phyloP scores from a whole-genome alignment of 2,329 filamentous ascomycete species.

The Byssochlamys sp. region DNA sequence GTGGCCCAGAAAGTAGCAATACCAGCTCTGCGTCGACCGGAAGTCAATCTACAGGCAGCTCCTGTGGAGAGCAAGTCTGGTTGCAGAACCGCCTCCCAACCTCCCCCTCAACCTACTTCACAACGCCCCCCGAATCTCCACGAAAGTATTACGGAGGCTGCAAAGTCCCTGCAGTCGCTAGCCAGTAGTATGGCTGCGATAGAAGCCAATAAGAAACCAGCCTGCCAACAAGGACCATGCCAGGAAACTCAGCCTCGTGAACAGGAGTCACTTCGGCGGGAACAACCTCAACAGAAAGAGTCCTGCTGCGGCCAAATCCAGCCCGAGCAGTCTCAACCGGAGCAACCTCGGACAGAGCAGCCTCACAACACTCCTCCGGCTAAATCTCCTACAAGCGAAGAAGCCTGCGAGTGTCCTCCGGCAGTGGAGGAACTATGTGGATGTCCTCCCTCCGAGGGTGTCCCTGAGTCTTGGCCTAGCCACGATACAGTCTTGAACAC shows the following conservation, averaged over 20 bases:
- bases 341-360: neutral
- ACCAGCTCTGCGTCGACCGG: conserved; percentile 17
- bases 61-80: neutral
- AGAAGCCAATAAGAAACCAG: neutral
- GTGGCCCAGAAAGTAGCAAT: conserved; percentile 25
- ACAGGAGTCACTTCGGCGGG: neutral
- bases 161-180: neutral
- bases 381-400: conserved; percentile 2
- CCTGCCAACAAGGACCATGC: neutral
- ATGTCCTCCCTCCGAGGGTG: neutral
- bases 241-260: neutral
- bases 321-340: neutral
- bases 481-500: conserved; percentile 22
- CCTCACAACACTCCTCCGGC: neutral
- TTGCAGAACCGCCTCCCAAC: neutral
- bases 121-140: neutral
- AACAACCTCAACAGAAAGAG: neutral
- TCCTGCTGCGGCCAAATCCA: neutral
- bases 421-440: conserved; percentile 3
- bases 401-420: conserved; percentile 16
- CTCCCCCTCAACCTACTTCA: neutral
- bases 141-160: neutral
- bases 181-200: neutral
- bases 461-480: conserved; percentile 9
- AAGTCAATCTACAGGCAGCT: neutral